Percentiles rank a stretch among this genome's conserved stretches.
Evolutionary conservation across 2,329 filamentous ascomycete species (phyloP).

Genomic region (Aspergillus clavatus): DNA sequence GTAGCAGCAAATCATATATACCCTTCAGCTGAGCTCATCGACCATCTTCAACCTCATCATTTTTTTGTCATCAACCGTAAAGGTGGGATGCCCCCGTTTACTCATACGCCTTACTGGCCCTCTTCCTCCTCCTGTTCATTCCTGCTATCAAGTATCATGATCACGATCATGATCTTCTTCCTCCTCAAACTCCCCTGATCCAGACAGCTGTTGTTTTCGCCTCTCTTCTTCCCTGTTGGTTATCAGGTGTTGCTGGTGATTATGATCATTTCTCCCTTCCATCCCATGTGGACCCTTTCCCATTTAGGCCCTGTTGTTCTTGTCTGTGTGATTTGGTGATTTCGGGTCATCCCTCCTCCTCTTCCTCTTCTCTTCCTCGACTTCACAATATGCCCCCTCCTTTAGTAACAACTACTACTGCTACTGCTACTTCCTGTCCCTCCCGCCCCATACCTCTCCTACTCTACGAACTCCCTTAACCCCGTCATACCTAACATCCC

Average conservation of each 20-base stretch:
- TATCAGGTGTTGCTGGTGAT: background rate
- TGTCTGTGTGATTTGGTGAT: background rate
- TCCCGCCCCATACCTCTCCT: background rate
- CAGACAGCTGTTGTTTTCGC: slow-evolving; percentile 11
- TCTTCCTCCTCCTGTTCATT: too few relatives aligned
- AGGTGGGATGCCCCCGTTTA: slow-evolving; percentile 9
- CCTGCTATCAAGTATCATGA: too few relatives aligned
- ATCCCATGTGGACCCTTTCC: background rate
- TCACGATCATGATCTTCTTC: slow-evolving; percentile 10
- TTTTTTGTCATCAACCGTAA: background rate
- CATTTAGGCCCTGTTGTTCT: background rate
- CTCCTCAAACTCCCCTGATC: slow-evolving; percentile 4
- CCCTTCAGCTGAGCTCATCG: background rate
- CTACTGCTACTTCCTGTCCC: too few relatives aligned
- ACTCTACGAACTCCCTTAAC: background rate
- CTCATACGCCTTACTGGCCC: slow-evolving; percentile 2
- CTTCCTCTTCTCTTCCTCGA: background rate
- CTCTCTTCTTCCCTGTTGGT: slow-evolving; percentile 2
- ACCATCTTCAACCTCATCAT: background rate
- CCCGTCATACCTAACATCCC: background rate
- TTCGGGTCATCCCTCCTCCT: background rate
- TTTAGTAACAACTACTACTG: too few relatives aligned
- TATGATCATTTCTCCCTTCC: background rate
- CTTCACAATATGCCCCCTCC: background rate
- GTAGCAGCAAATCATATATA: background rate